Conservation (phyloP, 352 stramenopile genomes). For the Hyaloperonospora brassicae region DNA sequence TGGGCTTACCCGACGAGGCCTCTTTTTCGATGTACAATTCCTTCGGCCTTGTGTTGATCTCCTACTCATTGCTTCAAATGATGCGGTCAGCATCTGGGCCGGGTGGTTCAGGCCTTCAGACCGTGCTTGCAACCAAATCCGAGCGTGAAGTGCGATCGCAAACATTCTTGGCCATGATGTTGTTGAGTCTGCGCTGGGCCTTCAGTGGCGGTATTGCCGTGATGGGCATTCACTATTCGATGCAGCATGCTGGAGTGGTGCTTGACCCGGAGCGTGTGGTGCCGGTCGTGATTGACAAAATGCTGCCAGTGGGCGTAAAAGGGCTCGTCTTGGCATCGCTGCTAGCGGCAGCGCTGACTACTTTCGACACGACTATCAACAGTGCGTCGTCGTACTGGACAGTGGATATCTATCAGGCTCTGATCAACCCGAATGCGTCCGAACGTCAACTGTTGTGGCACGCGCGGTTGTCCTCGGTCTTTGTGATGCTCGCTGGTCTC, state of each 20-base stretch:
- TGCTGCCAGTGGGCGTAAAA: constrained; percentile 52
- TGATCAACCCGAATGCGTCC: constrained; percentile 49
- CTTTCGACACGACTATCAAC: constrained; percentile 78
- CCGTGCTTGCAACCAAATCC: constrained; percentile 69
- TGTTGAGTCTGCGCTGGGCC: constrained; percentile 63
- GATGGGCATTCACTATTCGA: constrained; percentile 63
- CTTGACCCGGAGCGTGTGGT: constrained; percentile 71
- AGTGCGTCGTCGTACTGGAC: constrained; percentile 74
- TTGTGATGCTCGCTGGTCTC: constrained; percentile 53
- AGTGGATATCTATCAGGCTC: constrained; percentile 72
- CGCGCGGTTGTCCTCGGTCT: constrained; percentile 43
- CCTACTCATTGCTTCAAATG: constrained; percentile 54
- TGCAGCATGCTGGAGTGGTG: constrained; percentile 29
- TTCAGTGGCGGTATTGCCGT: constrained; percentile 69
- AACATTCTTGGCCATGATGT: constrained; percentile 67
- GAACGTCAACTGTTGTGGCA: constrained; percentile 59
- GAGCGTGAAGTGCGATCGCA: constrained; percentile 72
- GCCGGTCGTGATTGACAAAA: constrained; percentile 67
- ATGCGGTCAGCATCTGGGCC: constrained; percentile 66
- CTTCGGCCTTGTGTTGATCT: constrained; percentile 43
- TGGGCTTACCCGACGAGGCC: constrained; percentile 35
- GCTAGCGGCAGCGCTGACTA: constrained; percentile 63
- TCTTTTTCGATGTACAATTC: constrained; percentile 77
- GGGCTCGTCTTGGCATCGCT: constrained; percentile 66
- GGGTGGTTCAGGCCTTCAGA: constrained; percentile 57